A percentile compares a stretch with the other conserved stretches of the same genome.
phyloP scores from a whole-genome alignment of 23 red algal genomes.

The Gracilaria gracilis region DNA sequence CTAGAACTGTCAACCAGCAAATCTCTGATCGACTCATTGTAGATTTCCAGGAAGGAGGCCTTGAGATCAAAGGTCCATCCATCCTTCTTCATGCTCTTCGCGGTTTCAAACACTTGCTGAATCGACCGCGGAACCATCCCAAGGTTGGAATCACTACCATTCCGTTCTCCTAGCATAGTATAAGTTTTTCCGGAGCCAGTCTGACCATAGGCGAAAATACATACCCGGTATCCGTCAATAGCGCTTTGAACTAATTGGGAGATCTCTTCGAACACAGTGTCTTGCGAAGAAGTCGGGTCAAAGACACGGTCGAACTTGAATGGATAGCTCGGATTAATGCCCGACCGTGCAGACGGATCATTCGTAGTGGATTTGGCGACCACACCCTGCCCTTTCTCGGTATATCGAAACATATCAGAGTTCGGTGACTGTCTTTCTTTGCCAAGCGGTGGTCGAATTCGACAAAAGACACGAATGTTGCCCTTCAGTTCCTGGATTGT shows the following conservation, averaged over 20 bases:
- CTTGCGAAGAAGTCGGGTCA: conserved; percentile 74
- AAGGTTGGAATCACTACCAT: conserved; percentile 36
- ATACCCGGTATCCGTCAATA: conserved; percentile 96
- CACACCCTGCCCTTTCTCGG: conserved; percentile 47
- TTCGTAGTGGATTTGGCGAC: conserved; percentile 32
- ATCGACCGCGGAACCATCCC: conserved; percentile 96
- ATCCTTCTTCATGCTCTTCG: conserved; percentile 76
- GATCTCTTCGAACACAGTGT: conserved; percentile 94
- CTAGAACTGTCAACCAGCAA: conserved; percentile 64
- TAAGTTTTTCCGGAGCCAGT: conserved; percentile 98
- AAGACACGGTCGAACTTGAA: conserved; percentile 98
- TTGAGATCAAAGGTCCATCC: conserved; percentile 88
- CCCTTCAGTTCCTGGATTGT: conserved; percentile 98
- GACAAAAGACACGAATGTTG: conserved; percentile 99
- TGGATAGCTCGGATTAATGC: conserved; percentile 8
- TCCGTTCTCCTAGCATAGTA: conserved; percentile 89
- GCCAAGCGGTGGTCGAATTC: conserved; percentile 84
- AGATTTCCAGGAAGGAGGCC: conserved; percentile 97
- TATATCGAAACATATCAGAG: conserved; percentile 34
- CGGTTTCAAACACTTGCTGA: conserved; percentile 85
- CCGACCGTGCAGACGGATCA: not conserved
- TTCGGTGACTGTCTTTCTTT: conserved; percentile 8
- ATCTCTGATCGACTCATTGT: conserved; percentile 97
- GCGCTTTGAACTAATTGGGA: conserved; percentile 97
- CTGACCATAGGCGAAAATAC: conserved; percentile 99